Evolutionary conservation across 2,329 filamentous ascomycete species (phyloP), one percentile per base, ranked within the genome.

Genomic region (Neofusicoccum sp.): DNA sequence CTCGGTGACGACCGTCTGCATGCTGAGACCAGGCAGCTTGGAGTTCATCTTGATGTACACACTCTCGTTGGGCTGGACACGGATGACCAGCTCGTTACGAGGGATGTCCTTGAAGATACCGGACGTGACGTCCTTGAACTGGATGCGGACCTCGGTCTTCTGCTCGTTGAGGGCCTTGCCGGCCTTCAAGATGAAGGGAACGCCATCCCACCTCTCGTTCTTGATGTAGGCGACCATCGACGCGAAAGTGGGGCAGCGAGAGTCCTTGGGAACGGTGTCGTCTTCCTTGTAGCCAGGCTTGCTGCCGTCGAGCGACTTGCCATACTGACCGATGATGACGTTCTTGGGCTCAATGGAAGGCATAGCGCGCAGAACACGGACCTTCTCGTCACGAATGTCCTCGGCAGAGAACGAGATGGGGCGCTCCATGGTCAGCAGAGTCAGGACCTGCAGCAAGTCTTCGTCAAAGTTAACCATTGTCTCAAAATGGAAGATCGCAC

Each of bases 31-130:
- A 20, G 95, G 96, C 62, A 99, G 84, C 84, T 99, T 99, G 31
- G 93, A 98, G 88, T 99, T 99, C 95, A 99, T 99, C 87, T 99
- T 99, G 79, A 98, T 96, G 82, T 99, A 99, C 68, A 99, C 93
- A 75, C 91, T 96, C 84, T 99, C 95, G 81, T 99, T 99, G 70
- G 95, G 95, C 82, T 99, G 95, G 66, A 99, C 96, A 68, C 95
- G 93, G 82, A 99, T 97, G 71, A 99, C 95, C 67, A 99, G 89
- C 81, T 99, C 95, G 82, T 99, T 99, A 68, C 96, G 89, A 63
- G 95, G 96, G 73, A 99, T 99, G 76, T 99, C 93, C 85, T 98
- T 98, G 83, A 99, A 99, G 78, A 99, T 99, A 68, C 96, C 95
- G 51, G 93, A 97, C 24, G 95, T 98, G 66, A 99, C 95, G 75